Percentiles rank a stretch among this genome's conserved stretches.
Conservation (phyloP, 768 basidiomycete genomes). For the Phaffia australis region DNA sequence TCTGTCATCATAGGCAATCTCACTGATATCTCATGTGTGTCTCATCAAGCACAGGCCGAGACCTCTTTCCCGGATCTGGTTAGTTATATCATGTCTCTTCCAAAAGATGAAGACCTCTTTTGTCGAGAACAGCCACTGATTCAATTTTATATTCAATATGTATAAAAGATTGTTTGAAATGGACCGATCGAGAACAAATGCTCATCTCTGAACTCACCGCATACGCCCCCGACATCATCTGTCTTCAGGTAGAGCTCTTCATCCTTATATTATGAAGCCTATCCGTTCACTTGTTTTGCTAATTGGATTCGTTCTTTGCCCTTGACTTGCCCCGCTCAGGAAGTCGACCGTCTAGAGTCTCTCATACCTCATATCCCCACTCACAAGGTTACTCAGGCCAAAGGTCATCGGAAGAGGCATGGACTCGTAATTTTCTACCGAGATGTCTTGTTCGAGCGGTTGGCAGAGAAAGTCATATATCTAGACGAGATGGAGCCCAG, state of each 20-base stretch:
- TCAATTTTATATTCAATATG: neutral
- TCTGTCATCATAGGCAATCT: no score
- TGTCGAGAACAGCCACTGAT: neutral
- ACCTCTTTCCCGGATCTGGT: constrained; percentile 54
- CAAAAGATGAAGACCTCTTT: no score
- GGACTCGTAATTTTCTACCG: constrained; percentile 76
- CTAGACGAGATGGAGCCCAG: constrained; percentile 61
- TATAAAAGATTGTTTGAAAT: constrained; percentile 59
- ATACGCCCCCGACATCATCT: constrained; percentile 57
- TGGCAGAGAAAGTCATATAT: constrained; percentile 46
- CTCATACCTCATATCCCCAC: constrained; percentile 56
- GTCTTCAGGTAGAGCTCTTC: constrained; percentile 57
- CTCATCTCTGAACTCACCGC: constrained; percentile 61
- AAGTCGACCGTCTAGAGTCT: constrained; percentile 72
- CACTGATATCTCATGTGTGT: neutral
- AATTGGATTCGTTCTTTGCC: constrained; percentile 11
- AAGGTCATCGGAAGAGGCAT: constrained; percentile 67
- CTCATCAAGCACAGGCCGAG: constrained; percentile 47
- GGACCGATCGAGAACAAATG: constrained; percentile 61
- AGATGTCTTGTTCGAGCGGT: constrained; percentile 42
- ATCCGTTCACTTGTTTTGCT: constrained; percentile 1
- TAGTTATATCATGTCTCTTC: neutral
- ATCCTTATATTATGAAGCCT: no score
- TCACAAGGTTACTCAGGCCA: constrained; percentile 55
- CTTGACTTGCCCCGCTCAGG: constrained; percentile 43